Base-by-base conservation (phyloP, 1,284 basidiomycete species). In the Austroboletus novae-zelandiae region DNA sequence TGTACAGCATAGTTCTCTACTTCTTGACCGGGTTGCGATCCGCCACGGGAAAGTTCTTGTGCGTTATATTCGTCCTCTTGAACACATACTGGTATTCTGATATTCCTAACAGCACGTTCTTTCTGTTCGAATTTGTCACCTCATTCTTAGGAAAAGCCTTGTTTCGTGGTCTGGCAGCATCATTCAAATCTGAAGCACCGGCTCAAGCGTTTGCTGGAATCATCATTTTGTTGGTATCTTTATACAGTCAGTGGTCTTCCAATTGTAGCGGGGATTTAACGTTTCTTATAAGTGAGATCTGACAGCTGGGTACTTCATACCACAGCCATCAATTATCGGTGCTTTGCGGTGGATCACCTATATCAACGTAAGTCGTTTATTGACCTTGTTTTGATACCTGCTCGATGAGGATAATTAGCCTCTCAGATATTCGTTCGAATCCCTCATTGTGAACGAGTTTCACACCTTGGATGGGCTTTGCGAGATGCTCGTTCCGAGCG, bases 281-380 rank as follows among this genome's bases (percentile, higher is more conserved):
- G n/a, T n/a, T n/a, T 18, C n/a, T 40, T 3, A 48, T 65, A 17
- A 31, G 56, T 10, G 2, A 4, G 14, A 35, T 44, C 17, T 17
- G 11, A 40, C 34, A 64, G 49, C 56, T 50, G 73, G 78, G 11
- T 79, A 76, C 44, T 60, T 68, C 4, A 75, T 80, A 54, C 78
- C 78, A 0, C 74, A 78, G 59, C 75, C 79, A 1, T 74, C 71
- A 25, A 86, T 87, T 81, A 79, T 84, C 15, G 79, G 79, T 10
- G 82, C 79, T 3, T 66, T 87, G 48, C 71, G 73, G 20, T 88
- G 86, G 85, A 78, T 86, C 34, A 77, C 77, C 3, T 84, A 76
- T 43, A 74, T 84, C 30, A 83, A 85, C 52, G 81, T 78, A 55
- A 45, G 79, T 71, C 63, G 3, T 32, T n/a, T 42, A 39, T 15